Evolutionary conservation across 163 green algal genomes (phyloP), one percentile per base, ranked within the genome.

Genomic region (Prototheca stagnorum): DNA sequence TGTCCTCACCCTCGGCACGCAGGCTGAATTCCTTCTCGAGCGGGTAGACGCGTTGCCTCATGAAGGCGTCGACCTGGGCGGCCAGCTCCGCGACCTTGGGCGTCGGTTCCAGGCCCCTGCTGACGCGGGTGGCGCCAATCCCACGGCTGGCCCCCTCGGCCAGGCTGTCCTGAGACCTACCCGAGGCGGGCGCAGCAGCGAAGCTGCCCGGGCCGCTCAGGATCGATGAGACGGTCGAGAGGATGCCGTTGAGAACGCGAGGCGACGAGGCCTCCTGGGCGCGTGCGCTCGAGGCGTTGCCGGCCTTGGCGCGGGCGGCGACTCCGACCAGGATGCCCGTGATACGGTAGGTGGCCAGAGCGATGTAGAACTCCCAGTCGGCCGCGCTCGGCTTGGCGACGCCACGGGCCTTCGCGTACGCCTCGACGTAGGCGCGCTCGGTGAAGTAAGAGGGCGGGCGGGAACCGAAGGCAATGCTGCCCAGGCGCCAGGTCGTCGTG

Each of bases 321-420:
- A 95, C 73, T 7, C 87, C 87, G 1, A 85, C 88, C 35, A 94
- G 51, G 51, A 98, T 98, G 44, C 83, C 64, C 14, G 82, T 72
- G n/a, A 80, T 63, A 5, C 91, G 73, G 66, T 96, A 99, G 19
- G 94, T 61, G 6, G 70, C 75, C 4, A 98, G 77, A 0, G 77
- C 83, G 25, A 94, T 51, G 67, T 93, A 97, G 66, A 95, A 99
- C 5, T 68, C 54, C 82, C 82, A 95, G 70, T 57, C 15, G 35
- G 41, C 3, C 5, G 51, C 36, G 22, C 15, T 26, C 1, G 70
- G 61, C n/a, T 52, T 50, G 3, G 17, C 6, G 41, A 81, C 36
- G 21, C 60, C 69, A 2, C 53, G 49, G n/a, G 60, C 56, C 5
- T 35, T 9, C 37, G 66, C 86, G 64, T 94, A 95, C 22, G 25